Percentiles rank a stretch among this genome's conserved stretches.
Conservation (phyloP, 345 rosid genomes). For the Dovyalis caffra region DNA sequence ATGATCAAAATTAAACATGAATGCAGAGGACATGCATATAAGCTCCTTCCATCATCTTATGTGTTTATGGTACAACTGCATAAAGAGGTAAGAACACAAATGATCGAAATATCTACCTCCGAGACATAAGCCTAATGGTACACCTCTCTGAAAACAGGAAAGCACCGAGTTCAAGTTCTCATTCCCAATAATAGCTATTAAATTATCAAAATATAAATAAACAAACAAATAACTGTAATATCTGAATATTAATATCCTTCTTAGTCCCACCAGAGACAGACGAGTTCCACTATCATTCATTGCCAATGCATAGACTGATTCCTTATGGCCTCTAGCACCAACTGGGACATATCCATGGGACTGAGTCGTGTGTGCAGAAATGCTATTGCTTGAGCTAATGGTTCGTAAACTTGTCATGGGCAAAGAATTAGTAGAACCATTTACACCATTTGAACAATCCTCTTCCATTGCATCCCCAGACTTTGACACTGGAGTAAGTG, state of each 20-base stretch:
- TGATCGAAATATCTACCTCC: neutral
- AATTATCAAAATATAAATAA: neutral
- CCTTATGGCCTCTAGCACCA: constrained; percentile 96
- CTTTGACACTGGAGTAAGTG: constrained; percentile 69
- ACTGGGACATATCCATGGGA: constrained; percentile 76
- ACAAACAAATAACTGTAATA: neutral
- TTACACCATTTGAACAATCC: constrained; percentile 67
- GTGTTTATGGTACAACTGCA: neutral
- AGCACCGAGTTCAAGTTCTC: neutral
- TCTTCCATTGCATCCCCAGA: constrained; percentile 71
- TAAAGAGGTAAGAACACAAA: neutral
- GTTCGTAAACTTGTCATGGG: constrained; percentile 73
- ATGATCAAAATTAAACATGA: constrained; percentile 12
- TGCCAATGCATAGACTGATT: constrained; percentile 97
- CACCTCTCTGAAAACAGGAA: neutral
- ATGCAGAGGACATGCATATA: neutral
- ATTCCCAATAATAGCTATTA: neutral
- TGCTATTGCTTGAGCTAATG: constrained; percentile 79
- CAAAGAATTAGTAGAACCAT: constrained; percentile 54
- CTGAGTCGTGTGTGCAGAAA: constrained; percentile 63
- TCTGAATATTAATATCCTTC: constrained; percentile 49
- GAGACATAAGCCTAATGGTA: neutral
- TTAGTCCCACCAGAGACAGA: constrained; percentile 99
- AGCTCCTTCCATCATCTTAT: neutral
- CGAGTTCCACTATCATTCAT: constrained; percentile 86